Conservation (phyloP, 2,329 filamentous ascomycete genomes). For the Neofusicoccum umdonicola region DNA sequence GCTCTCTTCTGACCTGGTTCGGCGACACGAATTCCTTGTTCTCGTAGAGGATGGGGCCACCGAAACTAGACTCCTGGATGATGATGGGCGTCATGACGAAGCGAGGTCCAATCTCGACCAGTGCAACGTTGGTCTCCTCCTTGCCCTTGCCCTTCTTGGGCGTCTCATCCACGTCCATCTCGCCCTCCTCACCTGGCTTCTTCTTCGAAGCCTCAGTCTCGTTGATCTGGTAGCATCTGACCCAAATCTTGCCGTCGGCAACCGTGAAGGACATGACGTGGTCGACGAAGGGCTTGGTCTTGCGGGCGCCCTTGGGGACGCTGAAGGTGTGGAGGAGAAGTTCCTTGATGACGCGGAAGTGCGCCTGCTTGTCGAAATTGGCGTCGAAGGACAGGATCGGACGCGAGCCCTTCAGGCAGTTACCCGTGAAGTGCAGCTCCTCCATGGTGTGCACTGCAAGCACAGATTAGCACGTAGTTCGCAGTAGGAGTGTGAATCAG, state of each 20-base stretch:
- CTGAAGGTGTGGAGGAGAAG: conserved; percentile 88
- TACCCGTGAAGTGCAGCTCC: conserved; percentile 93
- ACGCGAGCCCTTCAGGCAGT: conserved; percentile 90
- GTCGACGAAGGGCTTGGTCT: conserved; percentile 94
- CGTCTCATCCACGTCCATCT: conserved; percentile 27
- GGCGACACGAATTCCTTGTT: conserved; percentile 97
- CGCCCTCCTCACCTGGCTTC: conserved; percentile 41
- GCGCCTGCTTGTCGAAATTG: conserved; percentile 76
- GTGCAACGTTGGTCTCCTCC: conserved; percentile 68
- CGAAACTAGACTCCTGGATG: conserved; percentile 91
- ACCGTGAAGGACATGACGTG: conserved; percentile 91
- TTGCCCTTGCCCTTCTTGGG: conserved; percentile 45
- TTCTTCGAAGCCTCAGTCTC: conserved; percentile 63
- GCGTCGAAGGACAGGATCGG: conserved; percentile 90
- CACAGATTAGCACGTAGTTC: neutral
- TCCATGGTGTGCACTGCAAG: conserved; percentile 87
- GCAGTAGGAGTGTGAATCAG: neutral
- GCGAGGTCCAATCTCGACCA: conserved; percentile 91
- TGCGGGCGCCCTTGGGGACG: conserved; percentile 82
- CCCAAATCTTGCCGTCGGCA: conserved; percentile 92
- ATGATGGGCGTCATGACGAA: conserved; percentile 93
- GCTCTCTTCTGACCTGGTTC: conserved; percentile 85
- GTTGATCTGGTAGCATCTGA: conserved; percentile 89
- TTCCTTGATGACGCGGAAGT: conserved; percentile 82
- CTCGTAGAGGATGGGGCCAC: conserved; percentile 95